Percentiles rank a stretch among this genome's conserved stretches.
These are phyloP conservation scores for Sporothrix globosa DNA, from an alignment of 2,329 filamentous ascomycete genomes.

Conservation along the genomic window DNA sequence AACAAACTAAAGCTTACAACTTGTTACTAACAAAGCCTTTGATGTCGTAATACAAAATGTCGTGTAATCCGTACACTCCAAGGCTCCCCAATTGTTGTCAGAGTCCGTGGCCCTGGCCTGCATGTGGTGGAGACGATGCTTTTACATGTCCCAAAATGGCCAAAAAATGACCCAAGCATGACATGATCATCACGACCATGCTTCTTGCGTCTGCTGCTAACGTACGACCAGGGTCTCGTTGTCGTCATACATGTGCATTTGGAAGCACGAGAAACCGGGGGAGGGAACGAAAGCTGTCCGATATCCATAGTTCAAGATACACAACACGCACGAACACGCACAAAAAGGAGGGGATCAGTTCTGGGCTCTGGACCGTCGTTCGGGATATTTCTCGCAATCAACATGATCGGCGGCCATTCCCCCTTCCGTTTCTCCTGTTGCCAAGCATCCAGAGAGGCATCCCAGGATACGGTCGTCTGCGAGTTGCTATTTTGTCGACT, in stretches of 20 bases:
- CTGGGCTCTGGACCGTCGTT: neutral
- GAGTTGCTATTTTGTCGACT: constrained; percentile 4
- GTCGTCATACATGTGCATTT: constrained; percentile 19
- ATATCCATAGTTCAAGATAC: too few relatives aligned
- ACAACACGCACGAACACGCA: too few relatives aligned
- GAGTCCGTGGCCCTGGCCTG: neutral
- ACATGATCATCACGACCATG: constrained; percentile 10
- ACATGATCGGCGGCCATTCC: neutral
- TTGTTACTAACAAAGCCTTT: neutral
- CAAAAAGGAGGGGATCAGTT: constrained; percentile 1
- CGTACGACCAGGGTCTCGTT: constrained; percentile 7
- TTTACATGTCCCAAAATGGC: neutral
- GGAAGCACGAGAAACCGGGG: too few relatives aligned
- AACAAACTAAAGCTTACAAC: neutral
- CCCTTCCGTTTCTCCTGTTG: neutral
- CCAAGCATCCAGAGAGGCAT: too few relatives aligned
- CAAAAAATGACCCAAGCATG: neutral
- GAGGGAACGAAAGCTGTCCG: neutral
- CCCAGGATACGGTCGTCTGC: neutral
- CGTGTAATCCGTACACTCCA: neutral
- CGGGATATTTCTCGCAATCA: constrained; percentile 18
- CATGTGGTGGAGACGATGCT: neutral
- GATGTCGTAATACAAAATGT: constrained; percentile 9
- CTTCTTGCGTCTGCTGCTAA: constrained; percentile 16
- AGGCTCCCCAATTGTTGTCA: too few relatives aligned